These are phyloP conservation scores for Ceriops zippeliana DNA, from an alignment of 345 rosid genomes.

Conservation along the genomic window DNA sequence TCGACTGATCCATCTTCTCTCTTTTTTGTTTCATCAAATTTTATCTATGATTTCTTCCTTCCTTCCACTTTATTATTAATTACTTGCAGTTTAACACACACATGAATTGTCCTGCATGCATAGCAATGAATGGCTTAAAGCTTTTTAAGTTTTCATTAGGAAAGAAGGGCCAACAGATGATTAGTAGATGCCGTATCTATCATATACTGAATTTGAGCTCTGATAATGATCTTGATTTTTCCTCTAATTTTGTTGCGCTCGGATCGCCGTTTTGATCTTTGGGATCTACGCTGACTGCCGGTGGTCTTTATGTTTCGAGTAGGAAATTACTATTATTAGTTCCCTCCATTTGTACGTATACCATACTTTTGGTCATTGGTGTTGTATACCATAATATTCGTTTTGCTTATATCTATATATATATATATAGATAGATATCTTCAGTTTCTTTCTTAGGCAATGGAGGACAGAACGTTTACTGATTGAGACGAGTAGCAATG, in stretches of 20 bases:
- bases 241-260: neutral
- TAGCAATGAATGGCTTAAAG: too few species aligned
- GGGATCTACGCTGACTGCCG: neutral
- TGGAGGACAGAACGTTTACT: too few species aligned
- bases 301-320: neutral
- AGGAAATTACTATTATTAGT: too few species aligned
- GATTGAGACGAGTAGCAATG: too few species aligned
- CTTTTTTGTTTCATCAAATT: neutral
- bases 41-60: neutral
- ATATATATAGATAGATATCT: too few species aligned
- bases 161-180: neutral
- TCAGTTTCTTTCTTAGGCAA: too few species aligned
- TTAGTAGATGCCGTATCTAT: neutral
- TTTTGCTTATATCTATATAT: too few species aligned
- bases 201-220: neutral
- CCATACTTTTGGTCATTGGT: too few species aligned
- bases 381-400: too few species aligned
- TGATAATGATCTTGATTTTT: neutral
- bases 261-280: neutral
- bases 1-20: conserved; percentile 7
- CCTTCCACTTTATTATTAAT: neutral
- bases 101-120: too few species aligned
- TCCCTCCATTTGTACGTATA: too few species aligned
- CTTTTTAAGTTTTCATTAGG: too few species aligned
- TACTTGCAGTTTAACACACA: neutral